Evolutionary conservation across 192 early-diverging fungal genomes (phyloP), one percentile per base, ranked within the genome.

Genomic region (Coemansia sp.): DNA sequence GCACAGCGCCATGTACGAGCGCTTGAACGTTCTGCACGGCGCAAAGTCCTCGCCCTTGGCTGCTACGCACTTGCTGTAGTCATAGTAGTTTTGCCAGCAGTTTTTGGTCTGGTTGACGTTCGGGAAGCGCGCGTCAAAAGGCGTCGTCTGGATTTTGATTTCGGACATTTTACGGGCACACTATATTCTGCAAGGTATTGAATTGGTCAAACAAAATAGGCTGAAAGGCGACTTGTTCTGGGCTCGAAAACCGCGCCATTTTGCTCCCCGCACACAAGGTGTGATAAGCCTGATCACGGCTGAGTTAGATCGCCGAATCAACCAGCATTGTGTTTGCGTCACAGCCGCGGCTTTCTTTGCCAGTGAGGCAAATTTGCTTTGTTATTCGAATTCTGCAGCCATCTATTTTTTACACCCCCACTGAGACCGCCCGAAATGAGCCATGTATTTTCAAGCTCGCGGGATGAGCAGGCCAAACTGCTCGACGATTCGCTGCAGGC

Each of bases 1-100:
- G 85, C 97, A 99, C 66, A 99, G 84, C 49, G 87, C 83, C 64
- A 82, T 83, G 86, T 88, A 99, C 37, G 90, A 86, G 67, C 72
- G 84, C 74, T 83, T 85, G 84, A 99, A 99, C 72, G 92, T 89
- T 72, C 89, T 85, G 89, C 97, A 99, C 26, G 92, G 92, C 42
- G 88, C 83, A 71, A 86, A 98, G 65, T 97, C 95, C 82, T 97
- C 95, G 72, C 97, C 97, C 88, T 94, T 95, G 66, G 90, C 91
- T 51, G 85, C 84, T 36, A 94, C 86, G 75, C 97, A 99, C 82
- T 88, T 87, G 84, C 83, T 84, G 80, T 92, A 96, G 83, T 99
- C 97, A 59, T 89, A 88, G 83, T 96, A 99, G 88, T 95, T 94
- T 87, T 99, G 97, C 94, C 94, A 96, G 89, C 97, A 99, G 89